Percentiles rank a stretch among this genome's conserved stretches.
These are phyloP conservation scores for Lipomyces spencermartinsiae DNA, from an alignment of 805 yeast genomes.

Conservation along the genomic window DNA sequence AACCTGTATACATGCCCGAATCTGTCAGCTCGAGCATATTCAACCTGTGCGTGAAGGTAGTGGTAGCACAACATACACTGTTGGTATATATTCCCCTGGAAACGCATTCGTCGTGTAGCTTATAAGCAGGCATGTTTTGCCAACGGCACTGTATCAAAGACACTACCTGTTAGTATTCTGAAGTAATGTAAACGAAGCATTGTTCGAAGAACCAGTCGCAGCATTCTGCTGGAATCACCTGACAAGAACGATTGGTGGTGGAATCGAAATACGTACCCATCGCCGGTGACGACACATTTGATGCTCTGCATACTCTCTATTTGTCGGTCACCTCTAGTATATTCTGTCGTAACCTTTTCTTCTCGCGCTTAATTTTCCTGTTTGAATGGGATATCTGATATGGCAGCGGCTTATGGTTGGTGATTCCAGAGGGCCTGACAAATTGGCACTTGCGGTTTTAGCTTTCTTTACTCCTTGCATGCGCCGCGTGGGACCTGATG, in stretches of 20 bases:
- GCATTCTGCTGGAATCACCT: not conserved
- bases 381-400: not conserved
- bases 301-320: constrained; percentile 69
- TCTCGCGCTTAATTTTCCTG: not conserved
- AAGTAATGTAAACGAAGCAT: not conserved
- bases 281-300: constrained; percentile 93
- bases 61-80: constrained; percentile 55
- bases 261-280: constrained; percentile 57
- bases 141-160: constrained; percentile 69
- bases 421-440: not conserved
- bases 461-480: constrained; percentile 1
- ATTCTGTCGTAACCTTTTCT: not conserved
- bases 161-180: constrained; percentile 8
- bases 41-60: not conserved
- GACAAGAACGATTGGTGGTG: not conserved
- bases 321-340: not conserved
- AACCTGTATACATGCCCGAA: constrained; percentile 49
- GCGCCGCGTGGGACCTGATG: constrained; percentile 2
- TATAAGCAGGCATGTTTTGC: constrained; percentile 87
- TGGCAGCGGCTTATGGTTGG: not conserved
- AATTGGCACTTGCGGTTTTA: not conserved
- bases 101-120: constrained; percentile 91
- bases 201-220: not conserved
- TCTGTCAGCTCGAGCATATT: not conserved
- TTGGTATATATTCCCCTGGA: constrained; percentile 92